Conservation (phyloP, 257 asterid species). For the Hygrophila difformis region DNA sequence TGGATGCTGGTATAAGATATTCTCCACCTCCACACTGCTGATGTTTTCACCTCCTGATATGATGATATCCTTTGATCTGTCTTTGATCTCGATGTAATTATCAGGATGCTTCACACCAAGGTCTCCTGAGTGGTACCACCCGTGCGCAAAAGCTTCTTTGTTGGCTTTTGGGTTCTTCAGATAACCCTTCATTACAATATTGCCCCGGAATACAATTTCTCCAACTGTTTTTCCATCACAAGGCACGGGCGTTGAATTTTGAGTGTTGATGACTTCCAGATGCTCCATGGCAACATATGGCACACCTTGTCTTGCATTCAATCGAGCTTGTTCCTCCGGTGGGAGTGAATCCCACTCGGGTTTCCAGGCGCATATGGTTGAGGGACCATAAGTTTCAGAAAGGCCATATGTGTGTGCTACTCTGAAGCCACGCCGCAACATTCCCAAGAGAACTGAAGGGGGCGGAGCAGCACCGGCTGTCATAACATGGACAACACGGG, state of each 20-base stretch:
- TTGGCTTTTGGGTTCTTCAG: conserved; percentile 86
- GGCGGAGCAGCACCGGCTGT: conserved; percentile 98
- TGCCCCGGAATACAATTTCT: conserved; percentile 81
- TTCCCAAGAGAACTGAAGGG: conserved; percentile 66
- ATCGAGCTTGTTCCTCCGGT: conserved; percentile 57
- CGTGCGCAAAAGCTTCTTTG: conserved; percentile 58
- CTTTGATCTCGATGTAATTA: conserved; percentile 78
- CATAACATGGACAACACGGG: conserved; percentile 74
- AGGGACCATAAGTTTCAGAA: conserved; percentile 89
- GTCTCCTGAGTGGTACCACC: conserved; percentile 94
- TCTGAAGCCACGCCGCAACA: conserved; percentile 72
- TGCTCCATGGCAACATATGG: conserved; percentile 62
- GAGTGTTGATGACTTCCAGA: conserved; percentile 53
- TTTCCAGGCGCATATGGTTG: conserved; percentile 90
- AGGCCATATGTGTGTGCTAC: conserved; percentile 91
- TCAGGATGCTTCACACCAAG: conserved; percentile 87
- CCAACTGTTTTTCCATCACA: conserved; percentile 78
- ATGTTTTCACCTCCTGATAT: conserved; percentile 94
- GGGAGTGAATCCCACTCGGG: conserved; percentile 90
- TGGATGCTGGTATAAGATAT: conserved; percentile 69
- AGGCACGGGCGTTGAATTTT: conserved; percentile 60
- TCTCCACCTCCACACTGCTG: conserved; percentile 92
- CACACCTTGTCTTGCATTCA: conserved; percentile 82
- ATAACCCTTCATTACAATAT: conserved; percentile 86
- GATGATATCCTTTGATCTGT: conserved; percentile 81